Percentiles rank a stretch among this genome's conserved stretches.
Evolutionary conservation across 1,284 basidiomycete species (phyloP).

Genomic region (Sphaerobolus stellatus): DNA sequence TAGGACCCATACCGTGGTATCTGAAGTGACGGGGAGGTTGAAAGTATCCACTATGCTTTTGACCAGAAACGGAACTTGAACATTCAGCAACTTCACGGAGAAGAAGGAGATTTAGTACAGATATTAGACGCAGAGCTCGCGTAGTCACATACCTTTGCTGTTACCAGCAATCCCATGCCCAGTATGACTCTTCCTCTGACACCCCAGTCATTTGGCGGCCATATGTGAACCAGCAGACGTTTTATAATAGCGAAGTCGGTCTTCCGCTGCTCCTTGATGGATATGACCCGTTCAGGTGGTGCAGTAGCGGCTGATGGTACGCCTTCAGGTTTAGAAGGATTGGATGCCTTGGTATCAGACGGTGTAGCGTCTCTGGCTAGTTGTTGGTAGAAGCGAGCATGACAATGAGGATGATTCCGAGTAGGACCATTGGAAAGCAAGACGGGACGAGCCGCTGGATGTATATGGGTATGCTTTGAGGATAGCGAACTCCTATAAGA

Average conservation of each 20-base stretch:
- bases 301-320: no score
- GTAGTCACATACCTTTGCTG: conserved; percentile 71
- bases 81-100: conserved; percentile 73
- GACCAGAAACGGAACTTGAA: conserved; percentile 96
- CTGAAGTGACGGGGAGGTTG: conserved; percentile 79
- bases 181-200: conserved; percentile 77
- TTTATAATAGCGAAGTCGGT: conserved; percentile 71
- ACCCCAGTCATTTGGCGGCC: conserved; percentile 76
- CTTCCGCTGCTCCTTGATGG: conserved; percentile 52
- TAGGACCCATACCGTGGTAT: conserved; percentile 86
- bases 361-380: neutral
- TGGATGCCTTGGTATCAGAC: neutral
- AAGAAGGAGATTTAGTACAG: conserved; percentile 1
- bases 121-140: neutral
- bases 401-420: no score
- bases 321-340: neutral
- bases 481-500: no score
- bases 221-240: conserved; percentile 63
- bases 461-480: no score
- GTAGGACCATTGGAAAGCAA: no score
- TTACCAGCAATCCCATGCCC: conserved; percentile 80
- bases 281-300: neutral
- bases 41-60: conserved; percentile 88
- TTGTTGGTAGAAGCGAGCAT: no score
- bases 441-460: no score